phyloP scores from a whole-genome alignment of 257 asterid species.

The Solanum lycopersicoides region DNA sequence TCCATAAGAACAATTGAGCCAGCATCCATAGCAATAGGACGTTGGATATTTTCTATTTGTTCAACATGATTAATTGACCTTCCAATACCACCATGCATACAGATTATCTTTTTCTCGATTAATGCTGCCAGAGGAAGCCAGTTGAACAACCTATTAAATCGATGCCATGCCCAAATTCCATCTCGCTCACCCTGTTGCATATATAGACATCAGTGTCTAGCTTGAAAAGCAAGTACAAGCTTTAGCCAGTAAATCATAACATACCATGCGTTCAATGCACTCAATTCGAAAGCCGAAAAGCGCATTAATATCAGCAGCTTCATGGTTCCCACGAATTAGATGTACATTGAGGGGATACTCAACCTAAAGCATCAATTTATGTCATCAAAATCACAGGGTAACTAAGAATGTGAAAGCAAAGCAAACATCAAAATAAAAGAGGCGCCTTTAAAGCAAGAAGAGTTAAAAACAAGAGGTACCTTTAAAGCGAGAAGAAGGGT shows the following conservation, averaged over 20 bases:
- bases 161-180: constrained; percentile 99
- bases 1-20: constrained; percentile 98
- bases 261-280: constrained; percentile 98
- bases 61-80: constrained; percentile 94
- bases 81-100: constrained; percentile 99
- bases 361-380: constrained; percentile 39
- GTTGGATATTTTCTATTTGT: constrained; percentile 92
- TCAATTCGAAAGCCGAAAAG: constrained; percentile 97
- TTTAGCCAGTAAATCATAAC: not conserved
- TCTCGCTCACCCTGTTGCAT: constrained; percentile 94
- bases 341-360: constrained; percentile 86
- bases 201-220: constrained; percentile 7
- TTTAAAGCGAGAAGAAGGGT: constrained; percentile 89
- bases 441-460: constrained; percentile 79
- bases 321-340: constrained; percentile 97
- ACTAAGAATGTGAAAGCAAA: not conserved
- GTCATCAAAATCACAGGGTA: not conserved
- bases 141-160: constrained; percentile 87
- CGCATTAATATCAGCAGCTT: constrained; percentile 99
- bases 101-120: constrained; percentile 88
- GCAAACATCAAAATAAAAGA: not conserved
- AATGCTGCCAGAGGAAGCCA: constrained; percentile 99
- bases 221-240: not conserved
- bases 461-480: constrained; percentile 45
- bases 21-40: constrained; percentile 98